Evolutionary conservation across 2,329 filamentous ascomycete species (phyloP), one percentile per base, ranked within the genome.

Genomic region (Verruconis gallopava): DNA sequence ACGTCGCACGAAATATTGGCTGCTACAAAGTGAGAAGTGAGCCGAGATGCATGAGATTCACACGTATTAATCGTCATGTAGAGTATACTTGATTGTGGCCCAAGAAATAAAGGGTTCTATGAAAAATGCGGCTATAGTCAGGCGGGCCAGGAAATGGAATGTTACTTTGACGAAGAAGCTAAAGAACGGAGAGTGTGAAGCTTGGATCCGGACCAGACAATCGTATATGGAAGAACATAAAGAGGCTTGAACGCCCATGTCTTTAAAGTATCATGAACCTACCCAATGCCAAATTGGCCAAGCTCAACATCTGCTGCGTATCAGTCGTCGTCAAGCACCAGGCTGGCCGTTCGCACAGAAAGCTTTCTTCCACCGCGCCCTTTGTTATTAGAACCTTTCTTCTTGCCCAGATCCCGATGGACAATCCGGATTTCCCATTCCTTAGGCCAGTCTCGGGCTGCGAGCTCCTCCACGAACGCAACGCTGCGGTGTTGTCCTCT

Each of bases 401-500:
- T 49, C 41, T 42, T 48, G 6, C 46, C 50, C 18, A 53, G 33
- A 43, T 52, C 49, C 15, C 49, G 43, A 43, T 53, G 51, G 4
- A 42, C 32, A 11, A 52, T 20, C 21, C 45, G n/a, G n/a, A 55
- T 30, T 6, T 43, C 34, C 49, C 49, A 50, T 2, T 44, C 44
- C 18, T 36, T 44, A 12, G 47, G 47, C 52, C 47, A 51, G n/a
- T 36, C 35, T 17, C 25, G 35, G 33, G 32, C 37, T 12, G 46
- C 43, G 14, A 55, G 44, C 25, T 54, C 51, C 30, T 48, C 46
- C 30, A 50, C 51, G 45, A 53, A 55, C n/a, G 51, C 51, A 2
- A 53, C 50, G 9, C 47, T 49, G 19, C 51, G 49, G 40, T 55
- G 51, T 18, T 50, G 49, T 4, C 51, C 51, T 9, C 50, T 46